A percentile compares a stretch with the other conserved stretches of the same genome.
Conservation (phyloP, 2,329 filamentous ascomycete species). For the Atkinsonella hypoxylon region DNA sequence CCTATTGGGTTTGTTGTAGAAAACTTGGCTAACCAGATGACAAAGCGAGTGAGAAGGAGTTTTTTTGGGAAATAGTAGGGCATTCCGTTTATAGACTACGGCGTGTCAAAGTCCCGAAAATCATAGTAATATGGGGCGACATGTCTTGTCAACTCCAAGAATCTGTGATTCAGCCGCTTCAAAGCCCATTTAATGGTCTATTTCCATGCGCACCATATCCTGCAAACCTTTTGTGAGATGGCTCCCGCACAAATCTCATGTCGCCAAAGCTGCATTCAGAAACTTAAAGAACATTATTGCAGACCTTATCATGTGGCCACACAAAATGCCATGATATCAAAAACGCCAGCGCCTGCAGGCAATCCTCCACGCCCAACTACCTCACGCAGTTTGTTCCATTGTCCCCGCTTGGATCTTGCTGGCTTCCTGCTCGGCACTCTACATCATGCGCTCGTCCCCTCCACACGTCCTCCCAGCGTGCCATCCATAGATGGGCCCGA, state of each 20-base stretch:
- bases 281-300: neutral
- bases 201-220: too few species aligned
- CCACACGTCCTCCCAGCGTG: conserved; percentile 30
- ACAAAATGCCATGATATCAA: neutral
- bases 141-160: neutral
- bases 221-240: too few species aligned
- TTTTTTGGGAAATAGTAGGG: neutral
- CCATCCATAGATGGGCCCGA: conserved; percentile 30
- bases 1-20: conserved; percentile 34
- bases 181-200: too few species aligned
- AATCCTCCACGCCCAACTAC: neutral
- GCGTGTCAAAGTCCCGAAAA: neutral
- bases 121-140: neutral
- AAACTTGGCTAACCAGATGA: neutral
- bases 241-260: too few species aligned
- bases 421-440: too few species aligned
- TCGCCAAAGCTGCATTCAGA: too few species aligned
- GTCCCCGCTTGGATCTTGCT: too few species aligned
- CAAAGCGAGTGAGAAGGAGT: neutral
- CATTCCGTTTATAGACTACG: conserved; percentile 2
- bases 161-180: too few species aligned
- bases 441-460: conserved; percentile 14
- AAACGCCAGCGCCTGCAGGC: neutral
- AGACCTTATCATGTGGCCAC: neutral
- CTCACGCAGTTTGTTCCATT: too few species aligned